These are phyloP conservation scores for Zasmidium citrigriseum DNA, from an alignment of 2,329 filamentous ascomycete genomes.

Conservation along the genomic window DNA sequence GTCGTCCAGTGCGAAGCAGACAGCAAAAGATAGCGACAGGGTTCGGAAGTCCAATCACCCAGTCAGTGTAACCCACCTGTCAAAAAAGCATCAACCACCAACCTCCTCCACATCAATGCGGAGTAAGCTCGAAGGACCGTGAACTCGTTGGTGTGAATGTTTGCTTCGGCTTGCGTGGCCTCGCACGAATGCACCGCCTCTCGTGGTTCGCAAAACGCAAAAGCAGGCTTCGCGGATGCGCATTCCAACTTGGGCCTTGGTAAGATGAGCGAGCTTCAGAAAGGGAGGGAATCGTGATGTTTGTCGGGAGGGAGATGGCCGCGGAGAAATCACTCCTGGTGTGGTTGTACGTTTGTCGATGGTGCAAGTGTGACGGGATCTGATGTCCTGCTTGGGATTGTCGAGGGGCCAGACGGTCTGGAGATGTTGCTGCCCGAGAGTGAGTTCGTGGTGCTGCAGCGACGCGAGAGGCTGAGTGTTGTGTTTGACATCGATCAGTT, in stretches of 20 bases:
- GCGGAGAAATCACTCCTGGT: neutral
- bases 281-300: neutral
- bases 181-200: neutral
- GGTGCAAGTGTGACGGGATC: neutral
- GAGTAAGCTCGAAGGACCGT: neutral
- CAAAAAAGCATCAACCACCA: neutral
- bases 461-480: neutral
- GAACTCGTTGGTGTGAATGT: too few relatives aligned
- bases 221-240: neutral
- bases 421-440: neutral
- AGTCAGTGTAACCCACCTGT: neutral
- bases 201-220: neutral
- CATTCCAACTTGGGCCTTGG: too few relatives aligned
- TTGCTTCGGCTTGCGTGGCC: neutral
- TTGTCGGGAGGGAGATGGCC: neutral
- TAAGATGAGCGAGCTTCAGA: neutral
- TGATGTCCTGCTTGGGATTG: too few relatives aligned
- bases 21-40: neutral
- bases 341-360: neutral
- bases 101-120: too few relatives aligned
- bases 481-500: neutral
- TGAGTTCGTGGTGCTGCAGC: neutral
- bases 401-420: neutral
- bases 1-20: neutral
- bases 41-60: neutral